Conservation (phyloP, 2,329 filamentous ascomycete genomes). For the Aspergillus chevalieri region DNA sequence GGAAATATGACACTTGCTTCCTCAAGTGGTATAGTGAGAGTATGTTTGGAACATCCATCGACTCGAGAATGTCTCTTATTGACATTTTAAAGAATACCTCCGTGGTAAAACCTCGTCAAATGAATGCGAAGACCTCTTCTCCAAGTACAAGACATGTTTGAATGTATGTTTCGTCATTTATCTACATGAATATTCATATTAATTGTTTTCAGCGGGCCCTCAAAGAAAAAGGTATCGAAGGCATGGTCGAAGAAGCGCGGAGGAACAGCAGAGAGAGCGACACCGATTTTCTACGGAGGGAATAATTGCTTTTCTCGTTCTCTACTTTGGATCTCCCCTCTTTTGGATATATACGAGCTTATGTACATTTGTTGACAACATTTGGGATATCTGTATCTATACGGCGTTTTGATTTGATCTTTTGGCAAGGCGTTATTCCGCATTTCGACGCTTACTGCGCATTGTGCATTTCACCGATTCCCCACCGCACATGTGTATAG, state of each 20-base stretch:
- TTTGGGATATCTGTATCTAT: neutral
- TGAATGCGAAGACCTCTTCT: conserved; percentile 81
- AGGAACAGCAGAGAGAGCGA: conserved; percentile 89
- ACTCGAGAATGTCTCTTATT: neutral
- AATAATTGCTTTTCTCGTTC: neutral
- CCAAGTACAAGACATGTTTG: conserved; percentile 80
- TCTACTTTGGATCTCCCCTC: neutral
- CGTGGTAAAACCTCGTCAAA: conserved; percentile 75
- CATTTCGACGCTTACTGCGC: no score
- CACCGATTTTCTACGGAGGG: conserved; percentile 51
- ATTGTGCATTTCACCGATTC: no score
- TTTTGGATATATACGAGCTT: neutral
- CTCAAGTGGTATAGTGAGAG: conserved; percentile 99
- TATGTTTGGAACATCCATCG: conserved; percentile 42
- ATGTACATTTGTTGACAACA: neutral
- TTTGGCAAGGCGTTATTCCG: neutral
- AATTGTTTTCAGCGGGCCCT: conserved; percentile 61
- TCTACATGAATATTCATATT: neutral
- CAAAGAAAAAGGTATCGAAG: conserved; percentile 85
- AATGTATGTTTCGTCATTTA: conserved; percentile 52
- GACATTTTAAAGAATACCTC: conserved; percentile 65
- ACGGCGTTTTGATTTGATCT: neutral
- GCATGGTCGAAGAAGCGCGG: conserved; percentile 82
- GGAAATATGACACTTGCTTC: conserved; percentile 94
- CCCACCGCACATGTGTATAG: no score